Conservation (phyloP, 1,284 basidiomycete species). For the Rhodotorula sp. region DNA sequence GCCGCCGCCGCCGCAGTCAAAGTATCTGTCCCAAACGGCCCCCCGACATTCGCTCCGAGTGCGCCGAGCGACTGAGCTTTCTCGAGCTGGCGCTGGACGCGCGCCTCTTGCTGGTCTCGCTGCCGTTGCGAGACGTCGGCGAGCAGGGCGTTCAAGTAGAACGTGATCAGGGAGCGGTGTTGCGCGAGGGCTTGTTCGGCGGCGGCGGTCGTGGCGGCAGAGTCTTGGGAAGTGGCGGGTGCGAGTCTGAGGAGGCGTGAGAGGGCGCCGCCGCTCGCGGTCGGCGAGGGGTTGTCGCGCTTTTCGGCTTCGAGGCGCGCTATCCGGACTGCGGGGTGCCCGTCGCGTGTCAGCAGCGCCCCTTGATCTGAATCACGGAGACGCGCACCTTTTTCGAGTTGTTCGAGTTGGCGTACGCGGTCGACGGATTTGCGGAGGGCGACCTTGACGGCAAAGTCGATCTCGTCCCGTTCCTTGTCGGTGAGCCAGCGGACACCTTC, state of each 20-base stretch:
- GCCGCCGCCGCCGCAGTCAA: constrained; percentile 39
- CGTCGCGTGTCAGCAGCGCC: constrained; percentile 18
- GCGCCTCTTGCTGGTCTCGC: constrained; percentile 82
- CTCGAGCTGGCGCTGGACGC: constrained; percentile 75
- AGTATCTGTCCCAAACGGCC: constrained; percentile 1
- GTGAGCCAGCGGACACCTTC: constrained; percentile 67
- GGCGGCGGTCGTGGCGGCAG: constrained; percentile 58
- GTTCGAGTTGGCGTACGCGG: constrained; percentile 78
- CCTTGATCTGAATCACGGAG: constrained; percentile 14
- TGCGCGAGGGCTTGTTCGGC: constrained; percentile 67
- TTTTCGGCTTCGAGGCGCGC: constrained; percentile 39
- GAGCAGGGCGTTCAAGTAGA: constrained; percentile 75
- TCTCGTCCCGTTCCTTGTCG: constrained; percentile 83
- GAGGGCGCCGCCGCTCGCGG: constrained; percentile 44
- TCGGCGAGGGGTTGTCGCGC: constrained; percentile 9
- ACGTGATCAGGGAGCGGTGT: constrained; percentile 77
- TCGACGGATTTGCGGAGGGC: constrained; percentile 78
- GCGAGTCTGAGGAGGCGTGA: constrained; percentile 50
- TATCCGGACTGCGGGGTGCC: constrained; percentile 22
- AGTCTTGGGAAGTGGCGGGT: constrained; percentile 53
- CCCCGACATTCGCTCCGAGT: constrained; percentile 19
- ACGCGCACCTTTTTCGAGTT: constrained; percentile 71
- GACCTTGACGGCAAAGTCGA: constrained; percentile 80
- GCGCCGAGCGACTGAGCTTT: constrained; percentile 70
- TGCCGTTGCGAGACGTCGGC: constrained; percentile 72